Base-by-base conservation (phyloP, 2,329 filamentous ascomycete species). In the Alternaria panax region DNA sequence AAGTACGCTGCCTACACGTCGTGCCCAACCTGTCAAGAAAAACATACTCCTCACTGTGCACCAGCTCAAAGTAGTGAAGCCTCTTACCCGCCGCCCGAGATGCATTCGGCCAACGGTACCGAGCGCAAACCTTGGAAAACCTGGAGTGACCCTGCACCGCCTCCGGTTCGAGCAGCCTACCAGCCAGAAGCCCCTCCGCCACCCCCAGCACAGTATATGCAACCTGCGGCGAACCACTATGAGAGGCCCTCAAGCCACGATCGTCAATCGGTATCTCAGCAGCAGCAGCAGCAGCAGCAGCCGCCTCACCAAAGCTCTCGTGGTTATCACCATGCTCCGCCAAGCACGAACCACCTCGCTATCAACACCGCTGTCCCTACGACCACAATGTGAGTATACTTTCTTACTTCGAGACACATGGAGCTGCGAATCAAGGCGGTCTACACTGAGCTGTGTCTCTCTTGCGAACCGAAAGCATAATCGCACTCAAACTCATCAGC, bases 1-100 rank as follows among this genome's bases (percentile, higher is more conserved):
- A 84, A 72, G 34, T 72, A 72, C 2, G 70, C 59, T 51, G 55
- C 57, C 36, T 69, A 68, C 28, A 57, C 66, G 24, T 62, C 60
- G 12, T 71, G 69, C 41, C 54, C 55, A 24, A 61, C 60, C 24
- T 71, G 69, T 48, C 66, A 60, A 32, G 66, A 63, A 27, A 63
- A 66, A 28, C 69, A 71, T 24, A 69, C 75, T 7, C 76, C 75
- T 42, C 75, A 77, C 53, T 75, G 68, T 62, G 73, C 68, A 51
- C 64, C 62, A 16, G 36, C 61, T 41, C 65, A 58, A 27, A 32
- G 41, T 30, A 32, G 40, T 30, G 48, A 62, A 50, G 25, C 27
- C 20, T 28, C 56, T 8, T 62, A 59, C 28, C 47, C 41, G 12
- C 42, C 27, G 27, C 40, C 82, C 41, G 78, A 70, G 16, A 51